Evolutionary conservation across 2,329 filamentous ascomycete genomes (phyloP), one percentile per base, ranked within the genome.

Genomic region (Neofusicoccum parvum): DNA sequence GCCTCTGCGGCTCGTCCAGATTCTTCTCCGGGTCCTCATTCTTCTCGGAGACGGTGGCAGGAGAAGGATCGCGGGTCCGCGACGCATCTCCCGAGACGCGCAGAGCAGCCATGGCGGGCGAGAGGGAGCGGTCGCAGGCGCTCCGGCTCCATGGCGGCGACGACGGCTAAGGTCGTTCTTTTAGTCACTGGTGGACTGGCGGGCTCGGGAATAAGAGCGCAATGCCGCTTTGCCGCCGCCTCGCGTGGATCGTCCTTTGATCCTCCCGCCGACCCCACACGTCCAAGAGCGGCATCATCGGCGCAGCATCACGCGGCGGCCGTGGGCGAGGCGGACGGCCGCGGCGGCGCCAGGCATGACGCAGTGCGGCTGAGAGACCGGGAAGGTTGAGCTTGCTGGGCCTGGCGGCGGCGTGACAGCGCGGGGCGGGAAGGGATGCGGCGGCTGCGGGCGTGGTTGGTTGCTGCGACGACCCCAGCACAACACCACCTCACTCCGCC

Each of bases 381-480:
- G 56, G 15, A 48, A 20, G 56, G 4, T 23, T 48, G 39, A 36
- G 27, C 54, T 36, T 46, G 54, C 17, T n/a, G 37, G 36, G 36
- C 17, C 34, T 6, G 39, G 37, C 36, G 36, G 39, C 20, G 39
- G 23, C 27, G 23, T 56, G 54, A 34, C 17, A 41, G 39, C 12
- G 17, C 17, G 23, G 20, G 15, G 20, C 23, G 3, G 20, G 20
- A 10, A 17, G 51, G 51, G 32, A 17, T 7, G 11, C 51, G n/a
- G 3, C 27, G 37, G 12, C 12, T 14, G 23, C 17, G 39, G 12
- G n/a, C 7, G 17, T 17, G 23, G 11, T 27, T 27, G 20, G 56
- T 60, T 60, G 56, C 56, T 48, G 43, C 27, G 43, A 48, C 56
- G 43, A 60, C 56, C 53, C 53, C 53, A 45, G 53, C 37, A 27